phyloP scores from a whole-genome alignment of 2,329 filamentous ascomycete species.

The Botrytis sinoallii region DNA sequence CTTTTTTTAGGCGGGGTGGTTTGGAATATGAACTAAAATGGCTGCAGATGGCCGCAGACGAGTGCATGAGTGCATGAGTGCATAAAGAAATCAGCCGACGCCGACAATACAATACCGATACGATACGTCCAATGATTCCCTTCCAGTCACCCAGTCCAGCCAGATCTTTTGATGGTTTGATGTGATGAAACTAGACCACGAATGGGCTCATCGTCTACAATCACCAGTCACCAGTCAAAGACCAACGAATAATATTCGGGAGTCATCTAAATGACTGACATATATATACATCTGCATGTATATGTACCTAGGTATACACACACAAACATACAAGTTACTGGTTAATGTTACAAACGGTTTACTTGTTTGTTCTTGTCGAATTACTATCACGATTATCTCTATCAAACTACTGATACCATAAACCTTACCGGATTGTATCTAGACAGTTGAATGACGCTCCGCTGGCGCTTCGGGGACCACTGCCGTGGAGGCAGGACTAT shows the following conservation, averaged over 20 bases:
- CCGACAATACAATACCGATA: background rate
- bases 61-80: background rate
- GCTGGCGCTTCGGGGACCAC: background rate
- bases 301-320: background rate
- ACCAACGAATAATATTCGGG: background rate
- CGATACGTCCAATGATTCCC: background rate
- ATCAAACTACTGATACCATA: background rate
- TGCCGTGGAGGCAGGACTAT: conserved; percentile 12
- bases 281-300: no score
- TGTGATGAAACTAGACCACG: background rate
- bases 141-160: background rate
- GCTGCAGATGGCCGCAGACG: background rate
- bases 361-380: background rate
- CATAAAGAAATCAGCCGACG: background rate
- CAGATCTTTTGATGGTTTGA: background rate
- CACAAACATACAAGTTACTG: background rate
- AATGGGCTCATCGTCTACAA: background rate
- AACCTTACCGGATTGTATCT: background rate
- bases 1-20: conserved; percentile 4
- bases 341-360: no score
- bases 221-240: background rate
- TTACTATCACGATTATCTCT: background rate
- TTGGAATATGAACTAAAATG: background rate
- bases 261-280: background rate
- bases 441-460: background rate